These are phyloP conservation scores for Kondoa malvinella DNA, from an alignment of 768 basidiomycete species.

Conservation along the genomic window DNA sequence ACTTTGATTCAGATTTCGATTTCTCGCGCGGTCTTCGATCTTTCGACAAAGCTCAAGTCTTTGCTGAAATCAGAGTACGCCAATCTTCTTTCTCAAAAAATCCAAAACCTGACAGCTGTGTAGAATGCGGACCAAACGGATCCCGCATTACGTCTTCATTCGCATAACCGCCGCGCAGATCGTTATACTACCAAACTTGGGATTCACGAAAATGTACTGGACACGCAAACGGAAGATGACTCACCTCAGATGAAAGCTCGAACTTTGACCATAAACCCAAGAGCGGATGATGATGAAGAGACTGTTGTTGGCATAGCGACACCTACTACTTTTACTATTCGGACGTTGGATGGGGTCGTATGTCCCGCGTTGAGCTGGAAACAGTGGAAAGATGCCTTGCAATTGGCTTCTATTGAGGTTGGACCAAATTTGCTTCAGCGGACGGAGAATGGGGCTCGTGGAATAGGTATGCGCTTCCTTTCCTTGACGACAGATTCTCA, in stretches of 20 bases:
- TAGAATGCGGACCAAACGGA: constrained; percentile 21
- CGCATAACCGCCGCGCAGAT: constrained; percentile 20
- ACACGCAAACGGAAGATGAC: constrained; percentile 1
- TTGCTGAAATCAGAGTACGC: background rate
- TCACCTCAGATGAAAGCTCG: background rate
- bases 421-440: constrained; percentile 17
- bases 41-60: constrained; percentile 21
- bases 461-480: too few species aligned
- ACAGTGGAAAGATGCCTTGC: constrained; percentile 12
- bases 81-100: too few species aligned
- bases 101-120: too few species aligned
- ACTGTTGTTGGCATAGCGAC: background rate
- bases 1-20: constrained; percentile 23
- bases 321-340: background rate
- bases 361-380: constrained; percentile 10
- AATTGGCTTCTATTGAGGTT: constrained; percentile 14
- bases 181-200: constrained; percentile 14
- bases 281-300: background rate
- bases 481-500: too few species aligned
- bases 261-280: background rate
- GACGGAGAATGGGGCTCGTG: constrained; percentile 18
- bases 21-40: constrained; percentile 14
- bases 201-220: constrained; percentile 13
- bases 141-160: constrained; percentile 23
- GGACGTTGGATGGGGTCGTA: constrained; percentile 2